Evolutionary conservation across 2,329 filamentous ascomycete species (phyloP).

Genomic region (Sodiomyces alkalinus): DNA sequence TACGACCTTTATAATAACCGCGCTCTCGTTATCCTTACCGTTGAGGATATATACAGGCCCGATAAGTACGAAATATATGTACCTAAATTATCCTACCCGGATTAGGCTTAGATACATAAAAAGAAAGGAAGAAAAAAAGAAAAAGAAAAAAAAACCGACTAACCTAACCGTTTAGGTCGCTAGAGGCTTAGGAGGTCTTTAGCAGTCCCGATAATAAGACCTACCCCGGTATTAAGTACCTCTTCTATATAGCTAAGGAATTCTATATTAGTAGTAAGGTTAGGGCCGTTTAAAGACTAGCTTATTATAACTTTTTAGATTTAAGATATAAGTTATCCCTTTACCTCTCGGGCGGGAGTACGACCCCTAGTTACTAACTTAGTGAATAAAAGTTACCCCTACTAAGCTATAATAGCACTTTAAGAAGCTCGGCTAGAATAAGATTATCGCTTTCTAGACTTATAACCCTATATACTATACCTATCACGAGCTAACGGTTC

Average conservation of each 20-base stretch:
- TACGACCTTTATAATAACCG: constrained; percentile 93
- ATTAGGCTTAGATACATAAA: not conserved
- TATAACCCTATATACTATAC: constrained; percentile 98
- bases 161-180: constrained; percentile 48
- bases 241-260: constrained; percentile 66
- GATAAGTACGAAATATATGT: constrained; percentile 60
- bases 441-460: constrained; percentile 97
- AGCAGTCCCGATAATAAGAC: constrained; percentile 68
- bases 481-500: constrained; percentile 93
- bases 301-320: constrained; percentile 98
- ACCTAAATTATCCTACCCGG: no score
- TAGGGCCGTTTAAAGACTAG: constrained; percentile 83
- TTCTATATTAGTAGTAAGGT: constrained; percentile 94
- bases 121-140: no score
- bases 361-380: not conserved
- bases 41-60: constrained; percentile 89
- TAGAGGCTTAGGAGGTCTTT: constrained; percentile 89
- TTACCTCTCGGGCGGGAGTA: not conserved
- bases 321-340: constrained; percentile 58
- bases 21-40: constrained; percentile 86
- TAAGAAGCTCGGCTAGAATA: constrained; percentile 97
- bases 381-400: constrained; percentile 53
- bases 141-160: not conserved
- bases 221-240: constrained; percentile 85
- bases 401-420: constrained; percentile 92